Percentiles rank a stretch among this genome's conserved stretches.
phyloP scores from a whole-genome alignment of 2,329 filamentous ascomycete genomes.

The Venturia asperata region DNA sequence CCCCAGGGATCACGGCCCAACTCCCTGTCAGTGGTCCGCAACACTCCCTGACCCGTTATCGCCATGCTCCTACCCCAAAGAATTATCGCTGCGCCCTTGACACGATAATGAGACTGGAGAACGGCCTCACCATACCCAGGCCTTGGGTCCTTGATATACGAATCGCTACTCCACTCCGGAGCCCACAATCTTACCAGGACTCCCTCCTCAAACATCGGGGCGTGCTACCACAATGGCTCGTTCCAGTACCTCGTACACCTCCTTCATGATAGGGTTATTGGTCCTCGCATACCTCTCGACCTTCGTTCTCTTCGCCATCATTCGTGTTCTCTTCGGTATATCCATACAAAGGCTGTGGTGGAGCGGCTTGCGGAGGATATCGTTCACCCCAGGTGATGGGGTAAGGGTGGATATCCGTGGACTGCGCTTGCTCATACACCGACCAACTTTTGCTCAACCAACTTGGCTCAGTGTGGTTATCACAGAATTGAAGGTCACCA shows the following conservation, averaged over 20 bases:
- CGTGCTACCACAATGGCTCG: background rate
- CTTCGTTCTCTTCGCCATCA: slow-evolving; percentile 86
- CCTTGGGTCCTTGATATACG: background rate
- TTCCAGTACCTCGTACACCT: slow-evolving; percentile 22
- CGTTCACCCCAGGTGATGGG: slow-evolving; percentile 84
- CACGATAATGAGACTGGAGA: slow-evolving; percentile 1
- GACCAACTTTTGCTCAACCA: slow-evolving; percentile 92
- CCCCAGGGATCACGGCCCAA: background rate
- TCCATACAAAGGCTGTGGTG: slow-evolving; percentile 95
- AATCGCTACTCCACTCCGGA: background rate
- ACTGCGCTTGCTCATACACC: slow-evolving; percentile 78
- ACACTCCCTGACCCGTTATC: background rate
- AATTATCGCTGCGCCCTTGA: background rate
- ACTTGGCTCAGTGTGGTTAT: slow-evolving; percentile 92
- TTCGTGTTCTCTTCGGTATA: slow-evolving; percentile 86
- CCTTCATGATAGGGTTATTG: slow-evolving; percentile 78
- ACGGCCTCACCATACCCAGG: background rate
- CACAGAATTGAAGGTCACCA: slow-evolving; percentile 73
- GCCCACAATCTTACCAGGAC: background rate
- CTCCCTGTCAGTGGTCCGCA: background rate
- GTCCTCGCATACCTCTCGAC: slow-evolving; percentile 83
- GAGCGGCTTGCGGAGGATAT: slow-evolving; percentile 81
- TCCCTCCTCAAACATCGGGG: background rate
- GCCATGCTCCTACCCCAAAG: background rate
- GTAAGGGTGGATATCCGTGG: slow-evolving; percentile 83